Percentiles rank a stretch among this genome's conserved stretches.
Conservation (phyloP, 768 basidiomycete species). For the Leccinum fibrillosum region DNA sequence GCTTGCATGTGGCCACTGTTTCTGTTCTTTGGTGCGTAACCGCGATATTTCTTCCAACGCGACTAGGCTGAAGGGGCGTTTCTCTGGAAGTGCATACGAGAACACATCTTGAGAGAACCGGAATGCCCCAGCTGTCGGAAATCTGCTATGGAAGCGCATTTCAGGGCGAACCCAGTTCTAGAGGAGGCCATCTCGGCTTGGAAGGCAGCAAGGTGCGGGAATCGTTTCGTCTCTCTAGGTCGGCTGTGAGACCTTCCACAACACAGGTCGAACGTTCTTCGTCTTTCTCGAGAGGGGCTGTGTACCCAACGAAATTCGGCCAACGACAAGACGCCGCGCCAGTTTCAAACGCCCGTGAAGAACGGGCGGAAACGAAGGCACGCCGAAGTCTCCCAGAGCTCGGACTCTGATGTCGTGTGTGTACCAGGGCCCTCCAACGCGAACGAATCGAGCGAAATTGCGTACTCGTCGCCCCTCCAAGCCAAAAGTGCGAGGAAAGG, state of each 20-base stretch:
- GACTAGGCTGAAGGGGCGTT: conserved; percentile 4
- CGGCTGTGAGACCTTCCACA: not conserved
- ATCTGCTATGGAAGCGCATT: conserved; percentile 52
- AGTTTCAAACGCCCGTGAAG: conserved; percentile 10
- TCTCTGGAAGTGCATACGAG: conserved; percentile 61
- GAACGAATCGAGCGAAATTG: conserved; percentile 22
- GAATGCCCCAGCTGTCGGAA: conserved; percentile 76
- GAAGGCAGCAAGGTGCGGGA: conserved; percentile 60
- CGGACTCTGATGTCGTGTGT: conserved; percentile 29
- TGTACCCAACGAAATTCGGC: not conserved
- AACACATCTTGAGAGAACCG: conserved; percentile 51
- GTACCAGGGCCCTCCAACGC: conserved; percentile 30
- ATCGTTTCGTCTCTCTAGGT: not conserved
- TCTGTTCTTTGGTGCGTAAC: conserved; percentile 66
- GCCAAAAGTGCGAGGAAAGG: conserved; percentile 20
- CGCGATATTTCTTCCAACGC: not conserved
- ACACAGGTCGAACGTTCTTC: conserved; percentile 42
- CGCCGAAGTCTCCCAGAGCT: conserved; percentile 11
- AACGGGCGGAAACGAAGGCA: conserved; percentile 39
- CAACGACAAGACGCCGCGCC: conserved; percentile 17
- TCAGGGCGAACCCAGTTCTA: conserved; percentile 65
- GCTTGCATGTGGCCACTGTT: conserved; percentile 75
- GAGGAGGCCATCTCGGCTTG: conserved; percentile 73
- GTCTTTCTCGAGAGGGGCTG: conserved; percentile 35
- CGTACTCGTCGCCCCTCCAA: conserved; percentile 21